Evolutionary conservation across 352 stramenopile genomes (phyloP), one percentile per base, ranked within the genome.

Genomic region (Phytophthora aleatoria): DNA sequence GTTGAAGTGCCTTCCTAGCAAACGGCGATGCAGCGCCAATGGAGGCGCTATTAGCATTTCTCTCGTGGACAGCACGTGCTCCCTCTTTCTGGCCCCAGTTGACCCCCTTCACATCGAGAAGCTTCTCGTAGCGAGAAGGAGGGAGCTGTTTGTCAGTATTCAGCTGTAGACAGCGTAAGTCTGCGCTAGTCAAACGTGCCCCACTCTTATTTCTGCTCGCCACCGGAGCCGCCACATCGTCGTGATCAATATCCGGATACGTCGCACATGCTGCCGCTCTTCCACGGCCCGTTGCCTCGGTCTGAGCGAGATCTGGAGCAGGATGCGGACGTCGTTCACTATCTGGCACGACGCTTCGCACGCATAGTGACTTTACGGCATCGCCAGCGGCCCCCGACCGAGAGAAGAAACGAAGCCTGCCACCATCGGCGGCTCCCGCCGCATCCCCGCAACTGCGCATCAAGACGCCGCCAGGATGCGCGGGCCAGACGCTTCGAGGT

Each of bases 331-430:
- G 52, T 47, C 47, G 26, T 43, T 3, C 58, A 39, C 1, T 33
- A 61, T 8, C 52, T 88, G 10, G 52, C 74, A 0, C 41, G 59
- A 36, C 71, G 79, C 45, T 88, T 88, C 16, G 79, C 79, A 6
- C 69, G 59, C 38, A 61, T 70, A 48, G 61, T 85, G 27, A 56
- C 72, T 24, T 42, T 81, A 3, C 75, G 71, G 7, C 71, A 73
- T 15, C 71, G 49, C 30, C 65, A 67, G 35, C 41, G 64, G 16
- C 58, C n/a, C 13, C 13, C 33, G 11, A 20, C 20, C 20, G 20
- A 20, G 20, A 20, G 20, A 20, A 20, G 20, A 20, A 20, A 20
- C 20, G 20, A 20, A 20, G 20, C 20, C 43, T 49, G 20, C 43
- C 20, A 33, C 24, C 24, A 20, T 0, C 67, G 64, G 1, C 61